Evolutionary conservation across 768 basidiomycete species (phyloP), one percentile per base, ranked within the genome.

Genomic region (Leucosporidium scottii): DNA sequence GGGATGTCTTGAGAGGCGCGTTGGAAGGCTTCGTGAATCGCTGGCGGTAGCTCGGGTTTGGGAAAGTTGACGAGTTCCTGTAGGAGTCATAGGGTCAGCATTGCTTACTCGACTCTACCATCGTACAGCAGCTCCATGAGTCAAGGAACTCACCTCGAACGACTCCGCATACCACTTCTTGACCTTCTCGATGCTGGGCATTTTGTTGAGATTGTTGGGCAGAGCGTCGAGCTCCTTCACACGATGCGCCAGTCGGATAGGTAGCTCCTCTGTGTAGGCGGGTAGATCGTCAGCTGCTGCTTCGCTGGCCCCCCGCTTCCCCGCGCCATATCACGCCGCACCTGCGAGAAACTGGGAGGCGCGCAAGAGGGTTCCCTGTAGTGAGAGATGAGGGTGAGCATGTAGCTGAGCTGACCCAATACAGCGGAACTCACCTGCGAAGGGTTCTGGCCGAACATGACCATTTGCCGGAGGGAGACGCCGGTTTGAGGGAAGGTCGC

Each of bases 91-190:
- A 25, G 51, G 54, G 39, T 44, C 39, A 44, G 39, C 15, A 8
- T 17, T 13, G 39, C 15, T 13, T 9, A 44, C 8, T 44, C 39
- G 39, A 44, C 39, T 17, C 15, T 44, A 15, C 15, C 2, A 6
- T 12, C 39, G 10, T 59, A 20, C 44, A 34, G 28, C 23, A 49
- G 61, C 21, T 15, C 15, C 8, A 34, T 15, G 31, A 27, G 25
- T 23, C 47, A 9, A 20, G 17, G 18, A 39, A 80, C 86, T 61
- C 62, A 93, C 94, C 84, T 98, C 90, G 78, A 99, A 98, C 21
- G 90, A 91, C 81, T 98, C 91, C 0, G 94, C 94, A 78, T 99
- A 99, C 96, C 96, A 99, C 75, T 94, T 88, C 81, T 93, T 93
- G 67, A 99, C 81, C 77, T 90, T 93, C 66, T 86, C 85, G 71